phyloP scores from a whole-genome alignment of 2,329 filamentous ascomycete species.

The Grosmannia serpens region DNA sequence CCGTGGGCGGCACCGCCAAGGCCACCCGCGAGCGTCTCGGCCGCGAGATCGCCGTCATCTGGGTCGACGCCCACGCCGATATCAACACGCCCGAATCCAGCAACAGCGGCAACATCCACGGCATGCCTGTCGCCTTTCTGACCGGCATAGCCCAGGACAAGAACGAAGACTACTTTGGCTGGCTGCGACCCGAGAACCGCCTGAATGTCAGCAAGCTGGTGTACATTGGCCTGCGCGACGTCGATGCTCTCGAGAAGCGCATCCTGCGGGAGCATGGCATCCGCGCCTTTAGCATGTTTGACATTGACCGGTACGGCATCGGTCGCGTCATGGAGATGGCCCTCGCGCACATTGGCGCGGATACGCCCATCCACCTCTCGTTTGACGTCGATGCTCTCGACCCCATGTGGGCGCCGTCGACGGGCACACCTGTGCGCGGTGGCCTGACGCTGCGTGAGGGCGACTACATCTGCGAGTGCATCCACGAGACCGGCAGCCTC shows the following conservation, averaged over 20 bases:
- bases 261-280: constrained; percentile 81
- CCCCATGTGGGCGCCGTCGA: constrained; percentile 91
- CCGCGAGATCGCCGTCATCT: constrained; percentile 86
- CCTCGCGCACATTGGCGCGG: constrained; percentile 84
- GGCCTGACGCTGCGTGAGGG: constrained; percentile 90
- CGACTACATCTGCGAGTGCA: constrained; percentile 87
- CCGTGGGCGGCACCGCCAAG: constrained; percentile 75
- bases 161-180: constrained; percentile 73
- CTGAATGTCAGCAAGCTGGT: constrained; percentile 74
- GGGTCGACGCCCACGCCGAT: constrained; percentile 96
- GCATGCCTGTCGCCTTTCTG: constrained; percentile 91
- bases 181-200: constrained; percentile 64
- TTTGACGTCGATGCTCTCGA: constrained; percentile 97
- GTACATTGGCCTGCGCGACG: constrained; percentile 90
- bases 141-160: constrained; percentile 73
- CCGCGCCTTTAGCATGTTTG: constrained; percentile 97
- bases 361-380: constrained; percentile 92
- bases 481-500: constrained; percentile 68
- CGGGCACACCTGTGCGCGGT: constrained; percentile 86
- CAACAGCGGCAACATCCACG: constrained; percentile 87
- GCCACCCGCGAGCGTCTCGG: constrained; percentile 73
- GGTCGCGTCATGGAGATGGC: constrained; percentile 97
- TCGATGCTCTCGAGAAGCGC: constrained; percentile 88
- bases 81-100: constrained; percentile 94
- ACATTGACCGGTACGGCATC: constrained; percentile 84